Evolutionary conservation across 331 rosid genomes (phyloP).

Genomic region (Quercus lobata): DNA sequence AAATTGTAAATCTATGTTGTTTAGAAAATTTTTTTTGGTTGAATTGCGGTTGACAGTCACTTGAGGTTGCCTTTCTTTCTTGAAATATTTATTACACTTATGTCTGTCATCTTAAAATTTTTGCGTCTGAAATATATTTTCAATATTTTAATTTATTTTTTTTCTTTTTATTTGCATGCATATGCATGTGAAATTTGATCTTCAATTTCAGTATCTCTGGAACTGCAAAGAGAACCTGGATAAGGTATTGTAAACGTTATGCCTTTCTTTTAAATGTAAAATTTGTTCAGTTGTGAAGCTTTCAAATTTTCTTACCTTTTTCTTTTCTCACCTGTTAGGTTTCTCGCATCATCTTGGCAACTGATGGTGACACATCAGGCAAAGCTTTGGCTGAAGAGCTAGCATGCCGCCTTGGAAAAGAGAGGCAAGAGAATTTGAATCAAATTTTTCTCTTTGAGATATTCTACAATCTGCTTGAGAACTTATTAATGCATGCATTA

Average conservation of each 20-base stretch:
- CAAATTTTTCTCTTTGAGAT: conserved; percentile 13
- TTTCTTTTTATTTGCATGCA: conserved; percentile 4
- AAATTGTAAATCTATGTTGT: background rate
- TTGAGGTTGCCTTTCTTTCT: background rate
- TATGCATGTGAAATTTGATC: conserved; percentile 51
- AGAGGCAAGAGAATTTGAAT: conserved; percentile 46
- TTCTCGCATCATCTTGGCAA: conserved; percentile 72
- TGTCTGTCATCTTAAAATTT: background rate
- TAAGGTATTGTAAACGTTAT: conserved; percentile 42
- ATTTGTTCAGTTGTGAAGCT: background rate
- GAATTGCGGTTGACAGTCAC: background rate
- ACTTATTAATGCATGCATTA: background rate
- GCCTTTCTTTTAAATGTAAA: background rate
- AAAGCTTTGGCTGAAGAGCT: conserved; percentile 83
- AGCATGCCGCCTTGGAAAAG: conserved; percentile 81
- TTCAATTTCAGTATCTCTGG: conserved; percentile 71
- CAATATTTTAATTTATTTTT: conserved; percentile 4
- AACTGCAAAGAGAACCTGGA: conserved; percentile 68
- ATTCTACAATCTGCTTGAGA: background rate
- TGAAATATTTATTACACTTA: background rate
- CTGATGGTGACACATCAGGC: conserved; percentile 80
- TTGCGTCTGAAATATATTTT: conserved; percentile 4
- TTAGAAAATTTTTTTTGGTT: background rate
- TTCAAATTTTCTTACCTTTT: background rate
- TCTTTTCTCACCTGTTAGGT: conserved; percentile 39